Base-by-base conservation (phyloP, 1,284 basidiomycete genomes). In the Pascua sp. region DNA sequence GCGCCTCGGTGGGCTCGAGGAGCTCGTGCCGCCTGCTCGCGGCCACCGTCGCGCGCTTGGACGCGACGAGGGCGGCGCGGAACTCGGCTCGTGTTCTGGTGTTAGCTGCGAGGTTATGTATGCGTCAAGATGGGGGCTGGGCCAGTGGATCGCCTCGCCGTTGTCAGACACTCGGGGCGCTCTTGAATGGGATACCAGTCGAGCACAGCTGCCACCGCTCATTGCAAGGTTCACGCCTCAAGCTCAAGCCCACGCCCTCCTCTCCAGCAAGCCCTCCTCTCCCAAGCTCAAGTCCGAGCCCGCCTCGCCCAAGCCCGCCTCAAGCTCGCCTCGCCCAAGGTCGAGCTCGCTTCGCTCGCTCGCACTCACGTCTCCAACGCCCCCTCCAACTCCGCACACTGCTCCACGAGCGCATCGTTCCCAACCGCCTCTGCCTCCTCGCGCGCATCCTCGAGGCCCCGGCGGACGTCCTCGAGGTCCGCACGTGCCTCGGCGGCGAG, bases 401-500 rank as follows among this genome's bases (percentile, higher is more conserved):
- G 61, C 16, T 49, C 56, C 39, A 63, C 55, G 9, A 69, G 41
- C 5, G 41, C 60, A 16, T 53, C 46, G n/a, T 76, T 24, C 2
- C 42, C 53, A 16, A 90, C 73, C 11, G 91, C 80, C 63, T 88
- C 47, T 12, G 42, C 54, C 41, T 53, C 54, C 57, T 56, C 59
- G 16, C 46, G 46, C 38, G 51, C 42, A 32, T 56, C 56, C 43
- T 55, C 51, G 43, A 51, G 16, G 24, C 38, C 46, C 9, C 12
- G n/a, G 4, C 81, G 78, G 38, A 89, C 81, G 0, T 73, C 68
- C 46, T 86, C 85, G 12, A 91, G 77, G 66, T 93, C 90, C 53
- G 87, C 85, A 39, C 88, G 80, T 55, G 92, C 72, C 70, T 91
- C 90, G 3, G 84, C 83, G 0, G 85, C 84, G 51, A 88, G 81